Base-by-base conservation (phyloP, 805 yeast species). In the Teunomyces tritomae region DNA sequence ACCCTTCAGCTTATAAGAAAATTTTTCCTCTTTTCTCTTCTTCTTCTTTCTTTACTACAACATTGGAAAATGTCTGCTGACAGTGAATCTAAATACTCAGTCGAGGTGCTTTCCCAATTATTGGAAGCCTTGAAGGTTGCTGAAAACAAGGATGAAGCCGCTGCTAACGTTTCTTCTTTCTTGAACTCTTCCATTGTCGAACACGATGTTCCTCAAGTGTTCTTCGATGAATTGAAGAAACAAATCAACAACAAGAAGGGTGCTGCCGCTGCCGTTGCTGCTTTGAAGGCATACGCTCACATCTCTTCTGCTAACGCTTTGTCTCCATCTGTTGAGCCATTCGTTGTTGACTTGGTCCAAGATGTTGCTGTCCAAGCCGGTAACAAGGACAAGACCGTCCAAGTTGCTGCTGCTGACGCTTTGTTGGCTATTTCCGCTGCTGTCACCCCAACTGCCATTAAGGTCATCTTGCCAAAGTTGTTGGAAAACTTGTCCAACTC, bases 131-230 rank as follows among this genome's bases (percentile, higher is more conserved):
- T 94, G 68, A 75, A 92, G 68, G 89, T 94, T 71, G 96, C 98
- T 64, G 97, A 89, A 64, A 85, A 83, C 69, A 84, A 91, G 72
- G 84, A 82, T 54, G 84, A 81, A 68, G 91, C 95, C 70, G 94
- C 97, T 67, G 71, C 86, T 64, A 89, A 88, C 70, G 88, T 94
- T 64, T 83, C 98, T 57, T 81, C 94, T 54, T 91, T 94, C 81
- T 82, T 94, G 74, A 92, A 92, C 77, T 95, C 97, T 61, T 88
- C 92, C 68, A 90, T 91, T 76, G 91, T 92, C 71, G 99, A 94
- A 80, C 98, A 94, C 76, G 98, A 92, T 77, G 94, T 90, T 59
- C 98, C 99, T 65, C 84, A 77, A 65, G 84, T 82, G 64, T 90
- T 92, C 82, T 89, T 92, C 73, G 73, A 72, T 55, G 82, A 85